Evolutionary conservation across 176 grass and related monocot species (phyloP), one percentile per base, ranked within the genome.

Genomic region (Cenchrus purpureus): DNA sequence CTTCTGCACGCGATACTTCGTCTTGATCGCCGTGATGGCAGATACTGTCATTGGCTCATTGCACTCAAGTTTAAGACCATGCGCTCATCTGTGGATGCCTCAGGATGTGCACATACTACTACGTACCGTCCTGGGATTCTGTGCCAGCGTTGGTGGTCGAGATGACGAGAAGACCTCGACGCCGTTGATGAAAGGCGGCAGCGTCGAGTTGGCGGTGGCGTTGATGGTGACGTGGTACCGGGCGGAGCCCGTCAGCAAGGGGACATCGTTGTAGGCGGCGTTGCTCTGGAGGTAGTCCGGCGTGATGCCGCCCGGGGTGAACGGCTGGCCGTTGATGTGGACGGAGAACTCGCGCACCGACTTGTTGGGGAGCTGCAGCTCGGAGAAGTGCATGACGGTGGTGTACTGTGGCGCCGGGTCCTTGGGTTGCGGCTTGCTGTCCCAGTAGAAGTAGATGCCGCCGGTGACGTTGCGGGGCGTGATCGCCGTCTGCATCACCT

Each of bases 21-120:
- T 34, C 70, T 74, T 91, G 62, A 94, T 78, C 17, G 68, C 63
- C 45, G 29, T 83, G 37, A 91, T 94, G 80, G 86, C 68, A 91
- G 77, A 87, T 28, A 78, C 92, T 94, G 79, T 80, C 40, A 87
- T 42, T 25, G 25, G 25, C 25, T 1, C 34, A 34, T 34, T 46
- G 48, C 31, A 12, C 56, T 5, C 19, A 59, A 59, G 17, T 57
- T 49, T 10, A 49, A 49, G 46, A 49, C 46, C 8, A 34, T 34
- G 34, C 1, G 34, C 34, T 34, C 34, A 34, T 34, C 34, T 34
- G 34, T 3, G 34, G 34, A 34, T 34, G 34, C 34, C 34, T 1
- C 34, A 34, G 34, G 34, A 34, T 34, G 34, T 34, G 34, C 34
- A 34, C 34, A 34, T 34, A 34, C 3, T 34, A 25, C 25, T 43